Evolutionary conservation across 2,329 filamentous ascomycete species (phyloP).

Genomic region (Colletotrichum sp.): DNA sequence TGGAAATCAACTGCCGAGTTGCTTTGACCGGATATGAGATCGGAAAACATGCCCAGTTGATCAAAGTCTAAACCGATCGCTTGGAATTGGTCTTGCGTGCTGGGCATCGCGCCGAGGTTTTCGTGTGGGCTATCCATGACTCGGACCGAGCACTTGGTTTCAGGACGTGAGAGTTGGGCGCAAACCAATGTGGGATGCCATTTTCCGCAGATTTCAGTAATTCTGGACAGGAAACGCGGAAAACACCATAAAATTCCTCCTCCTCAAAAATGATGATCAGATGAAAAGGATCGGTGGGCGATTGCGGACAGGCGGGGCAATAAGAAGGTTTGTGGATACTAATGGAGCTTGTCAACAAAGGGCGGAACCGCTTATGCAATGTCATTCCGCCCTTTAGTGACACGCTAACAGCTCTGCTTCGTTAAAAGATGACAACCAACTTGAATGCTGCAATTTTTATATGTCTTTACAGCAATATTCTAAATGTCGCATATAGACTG

Average conservation of each 20-base stretch:
- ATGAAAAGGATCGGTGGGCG: not conserved
- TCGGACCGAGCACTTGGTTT: not conserved
- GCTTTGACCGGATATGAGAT: not conserved
- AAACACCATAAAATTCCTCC: not conserved
- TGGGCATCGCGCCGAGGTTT: not conserved
- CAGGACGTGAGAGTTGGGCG: not conserved
- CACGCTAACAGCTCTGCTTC: not conserved
- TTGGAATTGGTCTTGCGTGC: not conserved
- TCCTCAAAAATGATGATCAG: not conserved
- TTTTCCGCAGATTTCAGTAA: not conserved
- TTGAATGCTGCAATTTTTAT: not conserved
- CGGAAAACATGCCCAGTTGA: not conserved
- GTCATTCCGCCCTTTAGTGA: not conserved
- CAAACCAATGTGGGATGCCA: not conserved
- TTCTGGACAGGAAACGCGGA: not conserved
- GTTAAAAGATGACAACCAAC: not conserved
- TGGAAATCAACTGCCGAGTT: not conserved
- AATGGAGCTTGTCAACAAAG: not conserved
- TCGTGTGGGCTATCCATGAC: not conserved
- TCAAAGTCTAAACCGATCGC: not conserved
- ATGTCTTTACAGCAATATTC: not conserved
- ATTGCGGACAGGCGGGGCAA: not conserved
- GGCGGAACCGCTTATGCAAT: not conserved
- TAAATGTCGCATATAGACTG: not conserved
- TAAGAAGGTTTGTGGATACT: not conserved